Evolutionary conservation across 2,329 filamentous ascomycete genomes (phyloP), one percentile per base, ranked within the genome.

Genomic region (Xylaria sp.): DNA sequence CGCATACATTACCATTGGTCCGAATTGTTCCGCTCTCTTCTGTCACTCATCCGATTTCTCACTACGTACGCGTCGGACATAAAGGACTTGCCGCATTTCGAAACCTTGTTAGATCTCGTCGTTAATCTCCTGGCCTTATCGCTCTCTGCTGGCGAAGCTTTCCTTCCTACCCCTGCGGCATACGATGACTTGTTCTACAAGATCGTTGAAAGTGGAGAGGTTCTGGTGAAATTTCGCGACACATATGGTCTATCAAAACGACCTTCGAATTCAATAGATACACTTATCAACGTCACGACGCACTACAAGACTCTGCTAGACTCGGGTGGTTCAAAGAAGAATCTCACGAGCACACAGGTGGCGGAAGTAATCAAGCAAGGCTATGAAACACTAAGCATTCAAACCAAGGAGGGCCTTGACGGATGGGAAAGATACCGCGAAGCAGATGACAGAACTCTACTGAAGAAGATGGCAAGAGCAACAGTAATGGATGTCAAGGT

Each of bases 111-210:
- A 17, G 90, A 92, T 74, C 87, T 90, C 40, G 87, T 97, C 1
- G 90, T 96, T 60, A 94, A 96, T 76, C 83, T 97, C 6, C 85
- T 97, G 46, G 93, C 93, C 1, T 87, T 97, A 46, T 92, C 93
- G 2, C 85, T 99, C 7, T 96, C 93, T 1, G 89, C 90, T 2
- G 96, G 96, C 6, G 96, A 98, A 79, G 90, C 92, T 2, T 98
- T 99, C 80, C 86, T 99, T 7, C 96, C 95, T 0, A 93, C 92
- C 36, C 90, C 94, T 0, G 88, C 92, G 20, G 90, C 93, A 1
- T 98, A 98, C 80, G 96, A 99, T 75, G 96, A 99, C 77, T 85
- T 99, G 0, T 98, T 99, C 82, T 99, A 99, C 87, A 99, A 99
- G 81, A 88, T 98, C 1, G 94, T 98, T 31, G 96, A 99, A 80